phyloP scores from a whole-genome alignment of 495 filamentous ascomycete genomes.

The Penicillium goetzii region DNA sequence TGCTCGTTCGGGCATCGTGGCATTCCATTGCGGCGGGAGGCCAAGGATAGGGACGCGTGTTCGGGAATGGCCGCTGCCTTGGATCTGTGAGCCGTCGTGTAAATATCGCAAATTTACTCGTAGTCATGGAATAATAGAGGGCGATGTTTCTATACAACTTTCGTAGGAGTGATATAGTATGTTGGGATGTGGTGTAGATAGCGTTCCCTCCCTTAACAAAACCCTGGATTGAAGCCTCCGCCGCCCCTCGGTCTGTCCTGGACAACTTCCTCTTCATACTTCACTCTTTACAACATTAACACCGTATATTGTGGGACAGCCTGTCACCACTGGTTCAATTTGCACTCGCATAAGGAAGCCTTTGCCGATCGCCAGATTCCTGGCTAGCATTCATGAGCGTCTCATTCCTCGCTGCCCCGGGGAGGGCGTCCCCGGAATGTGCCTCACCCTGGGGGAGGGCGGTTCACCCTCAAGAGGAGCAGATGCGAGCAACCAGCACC shows the following conservation, averaged over 20 bases:
- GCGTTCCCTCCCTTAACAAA: background rate
- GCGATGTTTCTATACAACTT: no score
- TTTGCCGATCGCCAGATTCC: conserved; percentile 26
- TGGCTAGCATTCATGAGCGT: conserved; percentile 28
- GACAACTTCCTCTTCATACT: background rate
- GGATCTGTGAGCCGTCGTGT: background rate
- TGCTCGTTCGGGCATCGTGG: conserved; percentile 6
- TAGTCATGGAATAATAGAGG: background rate
- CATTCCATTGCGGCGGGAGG: conserved; percentile 23
- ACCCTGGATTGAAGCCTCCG: background rate
- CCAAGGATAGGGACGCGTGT: conserved; percentile 33
- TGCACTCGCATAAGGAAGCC: background rate
- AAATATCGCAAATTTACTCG: conserved; percentile 6
- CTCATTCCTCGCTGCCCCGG: conserved; percentile 32
- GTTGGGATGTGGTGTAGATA: background rate
- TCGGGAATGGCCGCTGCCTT: conserved; percentile 28
- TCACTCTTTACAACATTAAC: background rate
- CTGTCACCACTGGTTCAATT: background rate
- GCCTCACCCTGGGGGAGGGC: conserved; percentile 18
- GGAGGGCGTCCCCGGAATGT: conserved; percentile 26
- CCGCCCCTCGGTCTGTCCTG: background rate
- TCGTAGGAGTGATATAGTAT: no score
- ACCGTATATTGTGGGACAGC: background rate
- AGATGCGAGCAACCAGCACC: background rate
- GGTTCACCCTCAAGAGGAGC: conserved; percentile 6